Percentiles rank a stretch among this genome's conserved stretches.
Evolutionary conservation across 129 eudicot species (phyloP).

Genomic region (Artemisia annua): DNA sequence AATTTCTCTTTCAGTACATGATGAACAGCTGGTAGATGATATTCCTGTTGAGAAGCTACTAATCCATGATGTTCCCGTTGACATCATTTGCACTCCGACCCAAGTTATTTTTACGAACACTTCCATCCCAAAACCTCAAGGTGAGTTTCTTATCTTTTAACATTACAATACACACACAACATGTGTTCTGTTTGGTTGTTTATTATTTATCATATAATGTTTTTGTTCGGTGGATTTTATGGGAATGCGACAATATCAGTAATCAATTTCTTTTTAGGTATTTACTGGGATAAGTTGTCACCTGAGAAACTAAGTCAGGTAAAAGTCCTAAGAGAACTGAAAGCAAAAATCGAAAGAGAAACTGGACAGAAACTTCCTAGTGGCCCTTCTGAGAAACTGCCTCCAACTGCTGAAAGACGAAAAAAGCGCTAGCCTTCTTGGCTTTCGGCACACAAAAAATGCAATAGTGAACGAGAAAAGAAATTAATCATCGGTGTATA

Average conservation of each 20-base stretch:
- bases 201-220: no score
- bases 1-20: slow-evolving; percentile 59
- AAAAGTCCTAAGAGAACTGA: slow-evolving; percentile 62
- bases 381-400: slow-evolving; percentile 83
- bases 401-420: slow-evolving; percentile 67
- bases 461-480: not conserved
- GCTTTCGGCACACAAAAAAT: not conserved
- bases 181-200: not conserved
- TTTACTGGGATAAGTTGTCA: slow-evolving; percentile 89
- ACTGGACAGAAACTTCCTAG: slow-evolving; percentile 77
- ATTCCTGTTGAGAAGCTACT: slow-evolving; percentile 77
- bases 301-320: slow-evolving; percentile 81
- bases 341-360: slow-evolving; percentile 69
- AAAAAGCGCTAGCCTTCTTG: slow-evolving; percentile 14
- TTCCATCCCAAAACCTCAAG: slow-evolving; percentile 90
- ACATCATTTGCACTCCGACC: slow-evolving; percentile 94
- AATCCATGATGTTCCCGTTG: slow-evolving; percentile 94
- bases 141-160: slow-evolving; percentile 30
- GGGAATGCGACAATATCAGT: not conserved
- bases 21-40: slow-evolving; percentile 87
- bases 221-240: not conserved
- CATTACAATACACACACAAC: not conserved
- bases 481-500: not conserved
- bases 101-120: slow-evolving; percentile 79
- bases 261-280: slow-evolving; percentile 42